Base-by-base conservation (phyloP, 805 yeast species). In the Kodamaea nitidulidarum region DNA sequence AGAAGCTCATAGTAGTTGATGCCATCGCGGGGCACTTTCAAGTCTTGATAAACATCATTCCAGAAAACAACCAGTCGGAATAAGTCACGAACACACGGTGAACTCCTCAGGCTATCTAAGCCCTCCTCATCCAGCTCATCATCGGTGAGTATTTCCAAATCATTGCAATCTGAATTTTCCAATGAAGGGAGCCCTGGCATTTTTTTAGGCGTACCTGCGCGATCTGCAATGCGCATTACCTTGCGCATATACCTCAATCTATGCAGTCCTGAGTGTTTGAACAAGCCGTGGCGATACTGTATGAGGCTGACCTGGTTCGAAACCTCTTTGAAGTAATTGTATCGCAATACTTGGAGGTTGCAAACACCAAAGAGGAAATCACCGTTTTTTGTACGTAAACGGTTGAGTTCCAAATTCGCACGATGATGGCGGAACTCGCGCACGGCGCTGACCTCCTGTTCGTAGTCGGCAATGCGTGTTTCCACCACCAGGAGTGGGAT, bases 31-130 rank as follows among this genome's bases (percentile, higher is more conserved):
- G 36, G 29, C 25, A 45, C 45, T 36, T 55, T 58, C 22, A 60
- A 30, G 38, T 60, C 64, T 37, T 59, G 63, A 41, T 58, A 58
- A n/a, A 59, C 53, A 34, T 51, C 41, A 43, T 57, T 55, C 64
- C 64, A 59, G 35, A 58, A 56, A 35, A 47, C 55, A 16, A 34
- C 32, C 26, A 44, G 43, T 12, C 32, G 36, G 6, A 47, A 15
- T 3, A 39, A 21, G 25, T n/a, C 21, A n/a, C 43, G 26, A 11
- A 38, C 22, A 24, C 31, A 32, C 15, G 15, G 7, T 29, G 32
- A 4, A 14, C 14, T 25, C n/a, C n/a, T 4, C 28, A 25, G n/a
- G 21, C 4, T n/a, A n/a, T 28, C 22, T 12, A 35, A 35, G n/a
- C 27, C 34, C 25, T 41, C 47, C 11, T 32, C 40, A 3, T 44